Percentiles rank a stretch among this genome's conserved stretches.
Evolutionary conservation across 75 land plant species (phyloP).

Genomic region (Pinus tabuliformis): DNA sequence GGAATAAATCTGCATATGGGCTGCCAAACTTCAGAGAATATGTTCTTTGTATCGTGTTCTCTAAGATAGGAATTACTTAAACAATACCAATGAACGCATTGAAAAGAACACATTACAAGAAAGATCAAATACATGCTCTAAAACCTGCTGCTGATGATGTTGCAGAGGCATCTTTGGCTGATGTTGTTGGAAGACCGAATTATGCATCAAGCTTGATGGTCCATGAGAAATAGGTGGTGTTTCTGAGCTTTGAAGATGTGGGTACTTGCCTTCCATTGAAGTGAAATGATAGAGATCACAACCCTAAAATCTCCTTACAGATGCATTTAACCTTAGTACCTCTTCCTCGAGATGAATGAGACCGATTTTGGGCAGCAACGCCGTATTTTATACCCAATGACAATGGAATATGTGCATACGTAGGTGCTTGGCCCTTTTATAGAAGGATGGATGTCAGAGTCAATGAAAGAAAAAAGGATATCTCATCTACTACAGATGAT

Average conservation of each 20-base stretch:
- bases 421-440: no score
- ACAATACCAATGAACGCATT: no score
- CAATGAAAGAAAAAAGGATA: no score
- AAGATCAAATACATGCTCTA: no score
- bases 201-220: background rate
- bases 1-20: no score
- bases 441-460: no score
- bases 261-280: slow-evolving; percentile 7
- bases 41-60: no score
- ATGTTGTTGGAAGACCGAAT: background rate
- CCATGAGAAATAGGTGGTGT: background rate
- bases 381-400: background rate
- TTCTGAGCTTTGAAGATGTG: slow-evolving; percentile 6
- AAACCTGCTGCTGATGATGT: background rate
- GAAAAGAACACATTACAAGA: no score
- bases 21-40: no score
- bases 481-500: no score
- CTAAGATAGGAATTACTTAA: no score
- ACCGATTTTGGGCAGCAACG: background rate
- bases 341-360: slow-evolving; percentile 2
- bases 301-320: background rate
- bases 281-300: background rate
- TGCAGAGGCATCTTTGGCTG: background rate
- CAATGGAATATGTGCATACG: background rate
- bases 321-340: background rate